These are phyloP conservation scores for Yarrowia osloensis DNA, from an alignment of 805 yeast species.

Conservation along the genomic window DNA sequence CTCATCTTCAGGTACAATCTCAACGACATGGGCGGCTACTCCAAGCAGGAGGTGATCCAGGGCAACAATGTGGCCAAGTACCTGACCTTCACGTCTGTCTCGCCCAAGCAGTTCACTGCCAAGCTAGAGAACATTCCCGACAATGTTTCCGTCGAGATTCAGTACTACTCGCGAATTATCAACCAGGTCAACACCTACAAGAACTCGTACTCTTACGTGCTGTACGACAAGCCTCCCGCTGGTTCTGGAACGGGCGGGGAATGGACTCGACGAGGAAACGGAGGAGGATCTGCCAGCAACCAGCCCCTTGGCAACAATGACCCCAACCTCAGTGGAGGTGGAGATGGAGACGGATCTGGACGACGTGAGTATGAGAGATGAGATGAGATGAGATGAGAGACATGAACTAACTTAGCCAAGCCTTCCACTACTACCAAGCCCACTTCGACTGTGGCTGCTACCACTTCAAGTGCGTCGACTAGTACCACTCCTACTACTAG, in stretches of 20 bases:
- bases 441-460: background rate
- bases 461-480: background rate
- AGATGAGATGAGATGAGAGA: background rate
- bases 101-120: background rate
- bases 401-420: background rate
- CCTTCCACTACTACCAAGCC: slow-evolving; percentile 1
- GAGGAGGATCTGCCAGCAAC: background rate
- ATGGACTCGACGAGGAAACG: background rate
- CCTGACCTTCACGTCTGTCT: background rate
- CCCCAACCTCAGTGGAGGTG: background rate
- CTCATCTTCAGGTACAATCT: background rate
- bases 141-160: background rate
- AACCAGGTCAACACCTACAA: background rate
- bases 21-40: background rate
- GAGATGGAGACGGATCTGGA: background rate
- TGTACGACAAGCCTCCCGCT: background rate
- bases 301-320: background rate
- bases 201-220: background rate
- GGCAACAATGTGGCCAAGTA: background rate
- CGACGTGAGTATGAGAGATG: background rate
- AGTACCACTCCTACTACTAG: background rate
- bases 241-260: background rate
- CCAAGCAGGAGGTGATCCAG: background rate
- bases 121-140: slow-evolving; percentile 2
- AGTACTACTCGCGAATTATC: background rate